Evolutionary conservation across 768 basidiomycete genomes (phyloP).

Genomic region (Lanmaoa pseudosensibilis): DNA sequence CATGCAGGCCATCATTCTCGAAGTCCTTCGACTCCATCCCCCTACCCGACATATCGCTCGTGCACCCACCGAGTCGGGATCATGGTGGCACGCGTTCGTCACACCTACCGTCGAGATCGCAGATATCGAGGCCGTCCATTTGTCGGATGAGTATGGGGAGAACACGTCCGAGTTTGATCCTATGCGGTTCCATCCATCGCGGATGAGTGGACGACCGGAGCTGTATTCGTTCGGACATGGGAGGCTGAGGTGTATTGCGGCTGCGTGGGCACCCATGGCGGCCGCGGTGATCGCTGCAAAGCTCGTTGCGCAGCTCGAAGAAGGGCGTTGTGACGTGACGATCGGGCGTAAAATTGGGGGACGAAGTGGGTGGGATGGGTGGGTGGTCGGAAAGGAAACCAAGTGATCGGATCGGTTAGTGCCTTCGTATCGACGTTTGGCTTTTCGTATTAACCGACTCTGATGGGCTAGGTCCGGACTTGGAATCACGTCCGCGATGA

Average conservation of each 20-base stretch:
- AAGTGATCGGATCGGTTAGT: neutral
- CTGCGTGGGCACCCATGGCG: constrained; percentile 57
- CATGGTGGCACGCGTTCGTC: constrained; percentile 17
- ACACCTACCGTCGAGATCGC: constrained; percentile 20
- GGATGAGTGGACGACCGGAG: constrained; percentile 22
- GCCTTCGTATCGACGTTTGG: neutral
- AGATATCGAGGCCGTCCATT: constrained; percentile 23
- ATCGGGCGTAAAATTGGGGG: constrained; percentile 33
- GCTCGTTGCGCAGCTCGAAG: constrained; percentile 37
- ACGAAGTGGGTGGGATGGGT: constrained; percentile 51
- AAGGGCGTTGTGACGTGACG: constrained; percentile 18
- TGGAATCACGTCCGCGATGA: neutral
- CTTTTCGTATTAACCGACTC: neutral
- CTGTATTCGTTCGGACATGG: constrained; percentile 50
- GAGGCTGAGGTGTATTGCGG: constrained; percentile 40
- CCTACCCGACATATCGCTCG: constrained; percentile 28
- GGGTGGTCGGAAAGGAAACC: constrained; percentile 25
- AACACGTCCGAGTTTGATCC: constrained; percentile 47
- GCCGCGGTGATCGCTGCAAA: constrained; percentile 49
- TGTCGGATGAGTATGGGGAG: constrained; percentile 25
- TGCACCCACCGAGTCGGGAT: neutral
- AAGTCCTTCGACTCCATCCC: constrained; percentile 32
- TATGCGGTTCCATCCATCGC: constrained; percentile 36
- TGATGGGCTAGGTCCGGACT: neutral
- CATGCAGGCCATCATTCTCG: constrained; percentile 27